phyloP scores from a whole-genome alignment of 805 yeast genomes.

The Clavispora carvajalis region DNA sequence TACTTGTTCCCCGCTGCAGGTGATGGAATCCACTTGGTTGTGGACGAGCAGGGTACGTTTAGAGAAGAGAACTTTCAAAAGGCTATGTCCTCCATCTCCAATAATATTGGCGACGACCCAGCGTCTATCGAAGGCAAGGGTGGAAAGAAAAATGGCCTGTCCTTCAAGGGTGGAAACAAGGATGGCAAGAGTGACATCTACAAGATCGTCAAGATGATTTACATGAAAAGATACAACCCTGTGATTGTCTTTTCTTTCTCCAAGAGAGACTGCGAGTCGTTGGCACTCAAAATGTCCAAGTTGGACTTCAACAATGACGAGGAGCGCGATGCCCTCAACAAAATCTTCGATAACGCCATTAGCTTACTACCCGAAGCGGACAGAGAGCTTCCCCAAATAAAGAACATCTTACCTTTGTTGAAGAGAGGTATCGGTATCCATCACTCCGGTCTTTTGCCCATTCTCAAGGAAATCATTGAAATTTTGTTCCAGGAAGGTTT shows the following conservation, averaged over 20 bases:
- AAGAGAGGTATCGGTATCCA: conserved; percentile 98
- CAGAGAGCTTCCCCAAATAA: conserved; percentile 89
- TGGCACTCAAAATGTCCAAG: conserved; percentile 93
- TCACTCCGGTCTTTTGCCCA: conserved; percentile 93
- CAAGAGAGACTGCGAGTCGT: conserved; percentile 91
- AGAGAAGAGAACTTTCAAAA: conserved; percentile 97
- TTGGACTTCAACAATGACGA: conserved; percentile 91
- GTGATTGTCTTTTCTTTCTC: conserved; percentile 98
- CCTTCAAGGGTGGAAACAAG: conserved; percentile 81
- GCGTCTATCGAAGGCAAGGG: conserved; percentile 44
- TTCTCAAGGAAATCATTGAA: conserved; percentile 90
- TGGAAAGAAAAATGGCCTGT: conserved; percentile 72
- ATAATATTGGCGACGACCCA: conserved; percentile 80
- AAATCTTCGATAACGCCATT: conserved; percentile 88
- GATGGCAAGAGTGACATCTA: conserved; percentile 81
- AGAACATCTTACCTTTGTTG: conserved; percentile 80
- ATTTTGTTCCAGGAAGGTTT: conserved; percentile 95
- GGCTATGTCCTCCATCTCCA: conserved; percentile 92
- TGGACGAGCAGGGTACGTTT: conserved; percentile 93
- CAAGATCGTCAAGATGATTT: conserved; percentile 96
- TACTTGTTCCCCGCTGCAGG: conserved; percentile 98
- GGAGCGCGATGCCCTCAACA: conserved; percentile 85
- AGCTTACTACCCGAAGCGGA: conserved; percentile 84
- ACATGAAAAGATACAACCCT: conserved; percentile 94
- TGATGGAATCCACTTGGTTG: conserved; percentile 94